A percentile compares a stretch with the other conserved stretches of the same genome.
phyloP scores from a whole-genome alignment of 768 basidiomycete species.

The Cystoderma amianthinum region DNA sequence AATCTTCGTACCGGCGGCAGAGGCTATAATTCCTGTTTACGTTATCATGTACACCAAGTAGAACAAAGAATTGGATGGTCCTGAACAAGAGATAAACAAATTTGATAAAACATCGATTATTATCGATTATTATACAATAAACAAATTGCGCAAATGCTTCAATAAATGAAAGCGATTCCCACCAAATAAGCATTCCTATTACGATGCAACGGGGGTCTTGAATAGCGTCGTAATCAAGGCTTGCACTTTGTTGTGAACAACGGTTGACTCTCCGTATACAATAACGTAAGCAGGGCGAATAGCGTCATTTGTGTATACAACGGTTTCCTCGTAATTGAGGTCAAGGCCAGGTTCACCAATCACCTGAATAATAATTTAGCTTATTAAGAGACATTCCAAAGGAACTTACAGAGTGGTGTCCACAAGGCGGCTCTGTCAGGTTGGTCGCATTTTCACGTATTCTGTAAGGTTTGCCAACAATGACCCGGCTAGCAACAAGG shows the following conservation, averaged over 20 bases:
- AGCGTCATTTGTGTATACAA: slow-evolving; percentile 61
- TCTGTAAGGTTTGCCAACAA: slow-evolving; percentile 52
- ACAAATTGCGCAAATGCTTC: background rate
- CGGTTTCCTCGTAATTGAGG: slow-evolving; percentile 65
- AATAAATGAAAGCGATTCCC: background rate
- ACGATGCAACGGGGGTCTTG: slow-evolving; percentile 39
- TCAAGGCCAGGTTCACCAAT: slow-evolving; percentile 57
- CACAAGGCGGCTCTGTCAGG: slow-evolving; percentile 43
- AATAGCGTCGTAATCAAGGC: slow-evolving; percentile 32
- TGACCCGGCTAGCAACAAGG: slow-evolving; percentile 52
- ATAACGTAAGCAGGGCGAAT: slow-evolving; percentile 61
- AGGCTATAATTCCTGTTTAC: slow-evolving; percentile 52
- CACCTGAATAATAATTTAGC: slow-evolving; percentile 29
- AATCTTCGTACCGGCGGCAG: slow-evolving; percentile 45
- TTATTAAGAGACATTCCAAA: background rate
- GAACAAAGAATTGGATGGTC: slow-evolving; percentile 3
- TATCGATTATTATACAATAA: slow-evolving; percentile 1
- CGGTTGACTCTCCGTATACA: slow-evolving; percentile 41
- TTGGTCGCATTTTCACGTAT: slow-evolving; percentile 40
- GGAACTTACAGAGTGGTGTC: slow-evolving; percentile 49
- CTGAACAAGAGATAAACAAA: slow-evolving; percentile 6
- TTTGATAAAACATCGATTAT: background rate
- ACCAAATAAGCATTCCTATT: slow-evolving; percentile 8
- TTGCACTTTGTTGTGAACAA: slow-evolving; percentile 21
- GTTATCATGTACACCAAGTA: slow-evolving; percentile 51